Conservation (phyloP, 2,329 filamentous ascomycete species). For the Rhinocladiella mackenziei region DNA sequence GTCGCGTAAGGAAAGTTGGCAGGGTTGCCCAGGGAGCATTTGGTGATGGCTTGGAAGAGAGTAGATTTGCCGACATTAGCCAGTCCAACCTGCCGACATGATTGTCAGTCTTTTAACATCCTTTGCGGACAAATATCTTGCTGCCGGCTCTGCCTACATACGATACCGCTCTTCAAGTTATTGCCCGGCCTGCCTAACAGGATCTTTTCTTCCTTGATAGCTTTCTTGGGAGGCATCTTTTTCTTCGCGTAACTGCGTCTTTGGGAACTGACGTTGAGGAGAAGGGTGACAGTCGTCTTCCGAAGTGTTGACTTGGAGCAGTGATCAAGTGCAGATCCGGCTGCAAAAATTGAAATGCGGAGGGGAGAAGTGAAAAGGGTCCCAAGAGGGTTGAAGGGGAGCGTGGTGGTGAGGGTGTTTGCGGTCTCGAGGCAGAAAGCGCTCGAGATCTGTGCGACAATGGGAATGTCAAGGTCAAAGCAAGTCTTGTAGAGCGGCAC, state of each 20-base stretch:
- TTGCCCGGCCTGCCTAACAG: conserved; percentile 94
- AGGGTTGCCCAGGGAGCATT: conserved; percentile 93
- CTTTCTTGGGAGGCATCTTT: conserved; percentile 96
- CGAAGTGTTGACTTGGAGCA: conserved; percentile 26
- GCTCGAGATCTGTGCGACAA: conserved; percentile 16
- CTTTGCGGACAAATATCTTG: not conserved
- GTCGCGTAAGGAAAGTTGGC: conserved; percentile 99
- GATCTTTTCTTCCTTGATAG: conserved; percentile 87
- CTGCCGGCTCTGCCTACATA: conserved; percentile 58
- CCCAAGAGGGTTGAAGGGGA: conserved; percentile 6
- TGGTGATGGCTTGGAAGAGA: conserved; percentile 98
- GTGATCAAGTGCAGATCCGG: conserved; percentile 61
- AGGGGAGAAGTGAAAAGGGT: conserved; percentile 53
- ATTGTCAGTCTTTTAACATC: conserved; percentile 15
- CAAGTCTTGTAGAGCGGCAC: no score
- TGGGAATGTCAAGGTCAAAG: no score
- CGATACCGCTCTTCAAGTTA: conserved; percentile 97
- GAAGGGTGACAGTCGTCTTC: conserved; percentile 10
- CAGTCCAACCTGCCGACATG: conserved; percentile 71
- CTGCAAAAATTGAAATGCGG: conserved; percentile 56
- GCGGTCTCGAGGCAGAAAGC: conserved; percentile 16
- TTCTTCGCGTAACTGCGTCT: conserved; percentile 55
- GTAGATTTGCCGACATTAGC: conserved; percentile 99
- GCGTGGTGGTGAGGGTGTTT: conserved; percentile 5
- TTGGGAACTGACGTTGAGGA: conserved; percentile 9